Conservation (phyloP, 805 yeast genomes). For the Starmera caribaea region DNA sequence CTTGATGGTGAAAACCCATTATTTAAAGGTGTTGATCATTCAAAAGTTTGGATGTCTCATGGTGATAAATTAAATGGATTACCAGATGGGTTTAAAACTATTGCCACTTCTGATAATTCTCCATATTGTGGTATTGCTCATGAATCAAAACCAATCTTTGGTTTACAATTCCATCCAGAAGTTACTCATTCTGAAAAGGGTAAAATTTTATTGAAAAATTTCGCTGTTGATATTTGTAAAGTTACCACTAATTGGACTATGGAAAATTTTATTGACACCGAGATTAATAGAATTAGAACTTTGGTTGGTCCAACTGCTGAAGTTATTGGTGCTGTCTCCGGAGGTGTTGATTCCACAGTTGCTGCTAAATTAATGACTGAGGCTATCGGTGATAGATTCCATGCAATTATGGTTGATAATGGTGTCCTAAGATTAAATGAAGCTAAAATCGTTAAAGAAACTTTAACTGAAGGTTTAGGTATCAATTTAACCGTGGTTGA, state of each 20-base stretch:
- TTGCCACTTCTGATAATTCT: conserved; percentile 89
- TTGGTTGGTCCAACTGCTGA: conserved; percentile 97
- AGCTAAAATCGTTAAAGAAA: conserved; percentile 79
- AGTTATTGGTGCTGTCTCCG: conserved; percentile 98
- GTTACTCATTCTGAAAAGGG: conserved; percentile 95
- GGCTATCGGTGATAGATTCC: conserved; percentile 98
- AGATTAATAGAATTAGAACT: conserved; percentile 82
- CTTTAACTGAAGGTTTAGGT: conserved; percentile 87
- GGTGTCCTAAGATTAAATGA: conserved; percentile 96
- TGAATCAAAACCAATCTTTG: conserved; percentile 65
- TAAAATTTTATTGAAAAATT: conserved; percentile 76
- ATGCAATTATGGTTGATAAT: conserved; percentile 94
- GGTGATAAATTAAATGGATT: conserved; percentile 90
- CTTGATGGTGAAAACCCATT: conserved; percentile 57
- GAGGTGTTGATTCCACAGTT: conserved; percentile 99
- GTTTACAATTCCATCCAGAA: conserved; percentile 99
- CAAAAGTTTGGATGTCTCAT: conserved; percentile 99
- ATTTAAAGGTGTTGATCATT: conserved; percentile 84
- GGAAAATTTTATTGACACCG: conserved; percentile 96
- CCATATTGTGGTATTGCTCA: conserved; percentile 92
- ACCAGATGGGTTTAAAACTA: conserved; percentile 81
- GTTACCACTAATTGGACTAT: conserved; percentile 92
- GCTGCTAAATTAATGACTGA: conserved; percentile 97
- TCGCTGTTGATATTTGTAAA: conserved; percentile 84
- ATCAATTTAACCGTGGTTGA: conserved; percentile 92